These are phyloP conservation scores for Ananas comosus DNA, from an alignment of 176 grass and related monocot species.

Conservation along the genomic window DNA sequence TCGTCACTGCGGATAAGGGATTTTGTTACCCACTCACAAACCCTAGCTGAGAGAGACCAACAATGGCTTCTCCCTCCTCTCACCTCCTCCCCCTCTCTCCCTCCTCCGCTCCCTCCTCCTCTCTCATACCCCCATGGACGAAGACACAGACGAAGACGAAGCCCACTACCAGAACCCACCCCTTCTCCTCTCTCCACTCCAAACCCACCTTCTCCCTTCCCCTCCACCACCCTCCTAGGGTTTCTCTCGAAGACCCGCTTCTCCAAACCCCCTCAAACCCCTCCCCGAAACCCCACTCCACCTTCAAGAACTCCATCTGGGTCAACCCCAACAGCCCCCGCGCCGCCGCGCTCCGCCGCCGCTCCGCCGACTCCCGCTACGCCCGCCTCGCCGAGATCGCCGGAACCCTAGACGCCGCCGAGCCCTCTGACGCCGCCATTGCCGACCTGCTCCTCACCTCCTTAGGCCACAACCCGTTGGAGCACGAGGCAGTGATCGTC, in stretches of 20 bases:
- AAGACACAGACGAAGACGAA: conserved; percentile 5
- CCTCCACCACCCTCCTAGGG: conserved; percentile 8
- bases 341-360: conserved; percentile 30
- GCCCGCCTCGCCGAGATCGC: conserved; percentile 43
- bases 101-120: conserved; percentile 17
- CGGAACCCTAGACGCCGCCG: conserved; percentile 35
- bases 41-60: background rate
- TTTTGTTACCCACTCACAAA: background rate
- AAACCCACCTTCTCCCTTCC: conserved; percentile 2
- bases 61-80: conserved; percentile 19
- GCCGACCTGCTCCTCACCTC: conserved; percentile 34
- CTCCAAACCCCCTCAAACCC: conserved; percentile 20
- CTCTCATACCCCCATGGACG: conserved; percentile 19
- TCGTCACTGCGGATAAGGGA: background rate
- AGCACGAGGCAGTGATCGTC: conserved; percentile 79
- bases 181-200: conserved; percentile 2
- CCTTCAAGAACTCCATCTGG: conserved; percentile 53
- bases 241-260: conserved; percentile 50
- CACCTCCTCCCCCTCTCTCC: conserved; percentile 1
- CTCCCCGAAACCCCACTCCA: background rate
- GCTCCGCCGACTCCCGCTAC: conserved; percentile 31
- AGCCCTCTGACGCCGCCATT: conserved; percentile 28
- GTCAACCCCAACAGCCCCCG: conserved; percentile 82
- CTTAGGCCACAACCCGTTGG: conserved; percentile 33
- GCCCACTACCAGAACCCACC: background rate